Percentiles rank a stretch among this genome's conserved stretches.
Conservation (phyloP, 352 stramenopile genomes). For the Phytophthora tentaculata region DNA sequence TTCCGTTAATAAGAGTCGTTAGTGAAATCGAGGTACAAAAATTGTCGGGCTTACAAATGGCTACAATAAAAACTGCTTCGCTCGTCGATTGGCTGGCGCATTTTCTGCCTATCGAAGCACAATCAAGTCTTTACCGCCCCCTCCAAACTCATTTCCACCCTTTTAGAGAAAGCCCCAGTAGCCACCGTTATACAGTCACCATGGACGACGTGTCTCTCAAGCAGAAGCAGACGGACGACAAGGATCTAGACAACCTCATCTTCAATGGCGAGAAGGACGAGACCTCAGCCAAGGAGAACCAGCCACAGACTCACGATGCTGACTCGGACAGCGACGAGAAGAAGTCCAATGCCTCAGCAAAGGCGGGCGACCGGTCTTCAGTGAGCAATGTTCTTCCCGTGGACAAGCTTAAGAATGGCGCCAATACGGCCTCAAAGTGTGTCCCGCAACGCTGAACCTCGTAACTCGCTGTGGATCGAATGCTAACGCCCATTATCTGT, state of each 20-base stretch:
- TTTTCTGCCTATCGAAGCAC: constrained; percentile 34
- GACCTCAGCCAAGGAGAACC: constrained; percentile 30
- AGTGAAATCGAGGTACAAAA: no score
- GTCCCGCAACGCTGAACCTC: constrained; percentile 7
- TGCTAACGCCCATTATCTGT: constrained; percentile 2
- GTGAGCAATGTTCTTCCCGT: constrained; percentile 83
- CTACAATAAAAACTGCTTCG: no score
- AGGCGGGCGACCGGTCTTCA: constrained; percentile 61
- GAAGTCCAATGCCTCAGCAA: constrained; percentile 53
- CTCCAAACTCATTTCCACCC: constrained; percentile 25
- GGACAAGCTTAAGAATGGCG: constrained; percentile 91
- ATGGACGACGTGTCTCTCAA: constrained; percentile 67
- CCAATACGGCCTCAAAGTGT: constrained; percentile 77
- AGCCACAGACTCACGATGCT: constrained; percentile 36
- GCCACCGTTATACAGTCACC: not conserved
- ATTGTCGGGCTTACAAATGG: no score
- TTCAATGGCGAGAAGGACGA: constrained; percentile 79
- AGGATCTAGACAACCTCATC: constrained; percentile 86
- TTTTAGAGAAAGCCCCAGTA: constrained; percentile 16
- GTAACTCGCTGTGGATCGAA: not conserved
- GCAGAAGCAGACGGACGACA: constrained; percentile 69
- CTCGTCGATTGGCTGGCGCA: constrained; percentile 17
- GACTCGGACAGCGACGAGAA: constrained; percentile 49
- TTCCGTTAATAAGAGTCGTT: no score
- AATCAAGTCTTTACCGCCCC: constrained; percentile 23